Evolutionary conservation across 2,329 filamentous ascomycete genomes (phyloP).

Genomic region (Fusarium cicatricum): DNA sequence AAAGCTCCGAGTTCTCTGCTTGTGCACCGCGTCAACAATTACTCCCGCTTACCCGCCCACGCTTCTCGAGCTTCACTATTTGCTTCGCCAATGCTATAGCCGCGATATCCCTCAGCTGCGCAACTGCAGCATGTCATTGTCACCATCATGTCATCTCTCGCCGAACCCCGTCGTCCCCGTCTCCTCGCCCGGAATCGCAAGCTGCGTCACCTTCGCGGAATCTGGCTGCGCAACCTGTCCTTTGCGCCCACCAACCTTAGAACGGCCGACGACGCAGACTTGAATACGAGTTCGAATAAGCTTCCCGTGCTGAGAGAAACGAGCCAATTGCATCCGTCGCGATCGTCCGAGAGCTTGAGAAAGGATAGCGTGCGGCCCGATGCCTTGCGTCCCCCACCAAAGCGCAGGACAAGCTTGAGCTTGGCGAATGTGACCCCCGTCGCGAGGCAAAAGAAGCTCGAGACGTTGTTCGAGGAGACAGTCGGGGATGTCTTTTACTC

Average conservation of each 20-base stretch:
- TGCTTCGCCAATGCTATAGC: slow-evolving; percentile 33
- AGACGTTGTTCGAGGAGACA: slow-evolving; percentile 73
- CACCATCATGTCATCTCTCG: slow-evolving; percentile 47
- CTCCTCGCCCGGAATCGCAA: slow-evolving; percentile 81
- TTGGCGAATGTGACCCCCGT: slow-evolving; percentile 56
- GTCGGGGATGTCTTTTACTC: slow-evolving; percentile 93
- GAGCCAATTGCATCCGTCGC: slow-evolving; percentile 61
- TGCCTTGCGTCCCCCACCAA: slow-evolving; percentile 45
- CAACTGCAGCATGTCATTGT: slow-evolving; percentile 28
- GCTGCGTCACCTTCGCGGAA: slow-evolving; percentile 84
- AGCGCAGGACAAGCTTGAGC: slow-evolving; percentile 59
- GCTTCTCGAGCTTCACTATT: slow-evolving; percentile 3
- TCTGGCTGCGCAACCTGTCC: slow-evolving; percentile 86
- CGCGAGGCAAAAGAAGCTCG: slow-evolving; percentile 76
- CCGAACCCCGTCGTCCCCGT: slow-evolving; percentile 55
- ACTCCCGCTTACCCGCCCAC: background rate
- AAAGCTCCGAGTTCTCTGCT: slow-evolving; percentile 33
- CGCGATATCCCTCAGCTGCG: slow-evolving; percentile 18
- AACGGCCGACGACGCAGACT: slow-evolving; percentile 81
- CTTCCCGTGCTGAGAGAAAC: slow-evolving; percentile 59
- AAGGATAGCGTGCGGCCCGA: slow-evolving; percentile 48
- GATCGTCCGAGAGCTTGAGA: slow-evolving; percentile 62
- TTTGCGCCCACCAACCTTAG: slow-evolving; percentile 67
- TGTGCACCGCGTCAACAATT: background rate
- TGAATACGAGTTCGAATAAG: slow-evolving; percentile 76